Conservation (phyloP, 495 filamentous ascomycete species). For the Cladorrhinum samala region DNA sequence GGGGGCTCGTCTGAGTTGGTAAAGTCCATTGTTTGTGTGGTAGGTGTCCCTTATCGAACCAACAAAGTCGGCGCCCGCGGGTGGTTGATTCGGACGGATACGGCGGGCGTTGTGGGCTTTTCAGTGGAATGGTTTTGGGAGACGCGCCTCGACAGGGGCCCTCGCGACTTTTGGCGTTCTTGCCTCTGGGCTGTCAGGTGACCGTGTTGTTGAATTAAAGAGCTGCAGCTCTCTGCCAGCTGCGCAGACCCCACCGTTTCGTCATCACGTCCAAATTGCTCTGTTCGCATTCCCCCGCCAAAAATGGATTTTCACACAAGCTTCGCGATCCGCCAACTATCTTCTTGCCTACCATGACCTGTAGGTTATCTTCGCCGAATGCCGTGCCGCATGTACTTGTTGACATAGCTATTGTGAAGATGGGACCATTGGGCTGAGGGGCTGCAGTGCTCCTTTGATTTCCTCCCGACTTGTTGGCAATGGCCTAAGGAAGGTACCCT, state of each 20-base stretch:
- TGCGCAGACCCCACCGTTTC: slow-evolving; percentile 3
- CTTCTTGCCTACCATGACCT: not conserved
- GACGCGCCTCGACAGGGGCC: slow-evolving; percentile 26
- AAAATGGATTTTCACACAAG: too few species aligned
- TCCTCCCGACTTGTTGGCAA: slow-evolving; percentile 7
- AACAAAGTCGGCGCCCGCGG: not conserved
- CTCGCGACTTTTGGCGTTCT: slow-evolving; percentile 27
- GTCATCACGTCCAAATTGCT: not conserved
- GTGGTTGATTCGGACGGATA: not conserved
- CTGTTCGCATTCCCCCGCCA: too few species aligned
- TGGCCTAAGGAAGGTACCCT: slow-evolving; percentile 17
- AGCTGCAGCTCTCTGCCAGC: too few species aligned
- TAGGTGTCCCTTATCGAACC: slow-evolving; percentile 6
- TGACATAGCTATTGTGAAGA: not conserved
- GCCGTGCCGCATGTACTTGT: not conserved
- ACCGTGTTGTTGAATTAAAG: slow-evolving; percentile 14
- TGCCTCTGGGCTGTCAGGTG: slow-evolving; percentile 17
- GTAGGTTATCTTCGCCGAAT: not conserved
- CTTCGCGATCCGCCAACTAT: too few species aligned
- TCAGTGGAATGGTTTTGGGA: too few species aligned
- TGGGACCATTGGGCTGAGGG: slow-evolving; percentile 1
- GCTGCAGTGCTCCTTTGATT: slow-evolving; percentile 13
- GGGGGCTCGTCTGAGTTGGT: slow-evolving; percentile 56
- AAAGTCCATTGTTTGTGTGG: slow-evolving; percentile 44
- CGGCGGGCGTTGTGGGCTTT: not conserved